Conservation (phyloP, 305 asterid genomes). For the Ilex paraguariensis region DNA sequence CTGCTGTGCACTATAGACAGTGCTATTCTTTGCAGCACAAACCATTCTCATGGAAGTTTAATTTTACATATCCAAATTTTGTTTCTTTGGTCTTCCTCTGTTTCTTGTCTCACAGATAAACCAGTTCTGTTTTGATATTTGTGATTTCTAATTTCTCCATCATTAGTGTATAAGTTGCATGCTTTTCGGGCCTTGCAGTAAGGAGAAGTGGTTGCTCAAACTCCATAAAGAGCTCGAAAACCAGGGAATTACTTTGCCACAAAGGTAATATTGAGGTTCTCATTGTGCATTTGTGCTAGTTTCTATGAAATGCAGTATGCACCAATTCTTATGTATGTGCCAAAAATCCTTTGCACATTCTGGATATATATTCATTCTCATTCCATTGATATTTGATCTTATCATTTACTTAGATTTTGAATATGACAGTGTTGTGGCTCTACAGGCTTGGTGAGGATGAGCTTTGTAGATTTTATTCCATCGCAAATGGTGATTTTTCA, state of each 20-base stretch:
- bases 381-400: too few species aligned
- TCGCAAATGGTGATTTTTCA: constrained; percentile 30
- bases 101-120: not conserved
- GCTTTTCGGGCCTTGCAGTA: constrained; percentile 12
- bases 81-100: not conserved
- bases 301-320: not conserved
- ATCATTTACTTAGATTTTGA: not conserved
- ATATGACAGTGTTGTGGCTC: not conserved
- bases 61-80: too few species aligned
- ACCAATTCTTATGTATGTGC: not conserved
- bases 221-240: constrained; percentile 28
- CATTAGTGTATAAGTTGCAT: not conserved
- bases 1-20: not conserved
- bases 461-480: constrained; percentile 30
- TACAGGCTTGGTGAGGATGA: constrained; percentile 37
- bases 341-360: too few species aligned
- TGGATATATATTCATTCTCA: not conserved
- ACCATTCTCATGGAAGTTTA: not conserved
- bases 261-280: constrained; percentile 21
- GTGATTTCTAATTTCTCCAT: not conserved
- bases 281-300: not conserved
- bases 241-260: constrained; percentile 33
- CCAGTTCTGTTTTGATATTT: not conserved
- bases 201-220: constrained; percentile 28
- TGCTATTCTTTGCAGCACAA: not conserved